Evolutionary conservation across 768 basidiomycete genomes (phyloP), one percentile per base, ranked within the genome.

Genomic region (Naganishia vaughanmartiniae): DNA sequence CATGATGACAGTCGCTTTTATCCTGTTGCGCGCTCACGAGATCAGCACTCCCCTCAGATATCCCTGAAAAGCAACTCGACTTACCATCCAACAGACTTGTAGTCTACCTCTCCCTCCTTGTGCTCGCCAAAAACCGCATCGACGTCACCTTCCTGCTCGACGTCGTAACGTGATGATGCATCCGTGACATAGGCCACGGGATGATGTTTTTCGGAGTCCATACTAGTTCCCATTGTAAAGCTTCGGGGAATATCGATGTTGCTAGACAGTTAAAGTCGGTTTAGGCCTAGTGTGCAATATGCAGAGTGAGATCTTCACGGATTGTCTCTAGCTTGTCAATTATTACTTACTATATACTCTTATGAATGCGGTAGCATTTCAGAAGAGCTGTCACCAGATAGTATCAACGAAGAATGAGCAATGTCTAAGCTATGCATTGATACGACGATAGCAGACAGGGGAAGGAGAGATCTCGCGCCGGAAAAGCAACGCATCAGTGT

Each of bases 1-100:
- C 75, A 76, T 74, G 57, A 78, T 66, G 24, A 76, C 72, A 24
- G 74, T 66, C 1, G 77, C 74, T 34, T 72, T 71, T 63, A 76
- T 76, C 76, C 76, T 76, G 55, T n/a, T 17, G n/a, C 19, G 48
- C 14, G n/a, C 21, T 0, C 28, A 28, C 5, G 39, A 26, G 17
- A 36, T 63, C 39, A 63, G 60, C 36, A 26, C 11, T 10, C 17
- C 30, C 1, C 4, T 48, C 11, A 30, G 63, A 11, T 4, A 7
- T n/a, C 11, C 21, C 24, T 6, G 17, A 3, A 2, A 19, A 33
- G 34, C 36, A 36, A 33, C 26, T 65, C n/a, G 24, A 73, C 74
- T 66, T 33, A 75, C 76, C 76, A 76, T 70, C 76, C 76, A 7
- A 77, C 75, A 14, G 73, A 73, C 39, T 72, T 70, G 56, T 77